These are phyloP conservation scores for Penstemon newberryi DNA, from an alignment of 257 asterid species.

Conservation along the genomic window DNA sequence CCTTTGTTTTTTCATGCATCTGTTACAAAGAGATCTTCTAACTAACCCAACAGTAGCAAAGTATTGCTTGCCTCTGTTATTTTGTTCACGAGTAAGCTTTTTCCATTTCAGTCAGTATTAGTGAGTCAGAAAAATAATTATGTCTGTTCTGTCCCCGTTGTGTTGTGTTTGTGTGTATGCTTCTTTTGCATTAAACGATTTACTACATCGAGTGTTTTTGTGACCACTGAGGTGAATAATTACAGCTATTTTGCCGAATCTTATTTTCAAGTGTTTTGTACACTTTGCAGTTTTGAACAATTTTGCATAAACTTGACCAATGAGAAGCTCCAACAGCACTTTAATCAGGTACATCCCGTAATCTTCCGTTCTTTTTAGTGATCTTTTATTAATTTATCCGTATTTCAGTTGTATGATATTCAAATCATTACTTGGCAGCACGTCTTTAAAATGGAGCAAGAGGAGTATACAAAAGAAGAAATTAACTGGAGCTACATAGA, in stretches of 20 bases:
- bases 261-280: constrained; percentile 24
- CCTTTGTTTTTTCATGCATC: constrained; percentile 34
- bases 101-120: not conserved
- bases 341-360: constrained; percentile 74
- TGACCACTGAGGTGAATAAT: constrained; percentile 11
- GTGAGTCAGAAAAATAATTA: not conserved
- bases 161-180: constrained; percentile 6
- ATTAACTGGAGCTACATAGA: constrained; percentile 99
- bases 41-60: constrained; percentile 20
- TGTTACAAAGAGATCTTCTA: constrained; percentile 15
- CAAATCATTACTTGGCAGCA: constrained; percentile 60
- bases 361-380: constrained; percentile 20
- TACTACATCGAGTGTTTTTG: constrained; percentile 13
- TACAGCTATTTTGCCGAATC: constrained; percentile 15
- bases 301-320: constrained; percentile 96
- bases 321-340: constrained; percentile 99
- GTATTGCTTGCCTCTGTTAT: constrained; percentile 22
- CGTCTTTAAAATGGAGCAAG: constrained; percentile 99
- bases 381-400: constrained; percentile 9
- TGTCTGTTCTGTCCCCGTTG: not conserved
- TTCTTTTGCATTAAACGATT: not conserved
- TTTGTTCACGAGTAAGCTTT: constrained; percentile 11
- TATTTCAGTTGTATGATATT: constrained; percentile 25
- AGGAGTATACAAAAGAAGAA: constrained; percentile 97
- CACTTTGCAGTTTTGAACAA: constrained; percentile 80